phyloP scores from a whole-genome alignment of 2,329 filamentous ascomycete genomes.

The Paracorniculantispora psalliotae region DNA sequence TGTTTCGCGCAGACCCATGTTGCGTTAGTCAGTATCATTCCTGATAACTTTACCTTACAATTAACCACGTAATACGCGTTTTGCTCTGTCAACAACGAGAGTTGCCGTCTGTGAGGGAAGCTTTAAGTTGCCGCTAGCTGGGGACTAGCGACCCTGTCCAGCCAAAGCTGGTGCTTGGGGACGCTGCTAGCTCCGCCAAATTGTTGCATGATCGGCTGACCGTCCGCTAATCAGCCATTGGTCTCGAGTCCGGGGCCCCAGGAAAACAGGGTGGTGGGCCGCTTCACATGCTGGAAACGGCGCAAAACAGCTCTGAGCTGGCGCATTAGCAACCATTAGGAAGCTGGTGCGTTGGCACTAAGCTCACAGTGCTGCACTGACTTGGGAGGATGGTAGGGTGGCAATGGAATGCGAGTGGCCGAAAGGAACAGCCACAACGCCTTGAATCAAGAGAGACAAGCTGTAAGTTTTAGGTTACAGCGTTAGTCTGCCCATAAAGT shows the following conservation, averaged over 20 bases:
- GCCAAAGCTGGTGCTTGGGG: not conserved
- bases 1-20: too few species aligned
- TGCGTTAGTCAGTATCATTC: too few species aligned
- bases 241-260: not conserved
- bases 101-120: too few species aligned
- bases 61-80: too few species aligned
- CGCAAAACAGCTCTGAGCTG: not conserved
- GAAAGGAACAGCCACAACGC: not conserved
- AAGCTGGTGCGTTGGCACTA: not conserved
- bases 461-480: not conserved
- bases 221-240: slow-evolving; percentile 2
- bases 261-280: not conserved
- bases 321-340: not conserved
- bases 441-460: too few species aligned
- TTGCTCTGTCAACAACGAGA: too few species aligned
- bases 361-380: not conserved
- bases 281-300: not conserved
- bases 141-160: not conserved
- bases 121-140: not conserved
- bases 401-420: not conserved
- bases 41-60: too few species aligned
- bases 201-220: slow-evolving; percentile 3
- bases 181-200: not conserved
- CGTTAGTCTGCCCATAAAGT: not conserved
- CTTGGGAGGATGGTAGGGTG: not conserved